Conservation (phyloP, 1,284 basidiomycete genomes). For the Singerocomus inundabilis region DNA sequence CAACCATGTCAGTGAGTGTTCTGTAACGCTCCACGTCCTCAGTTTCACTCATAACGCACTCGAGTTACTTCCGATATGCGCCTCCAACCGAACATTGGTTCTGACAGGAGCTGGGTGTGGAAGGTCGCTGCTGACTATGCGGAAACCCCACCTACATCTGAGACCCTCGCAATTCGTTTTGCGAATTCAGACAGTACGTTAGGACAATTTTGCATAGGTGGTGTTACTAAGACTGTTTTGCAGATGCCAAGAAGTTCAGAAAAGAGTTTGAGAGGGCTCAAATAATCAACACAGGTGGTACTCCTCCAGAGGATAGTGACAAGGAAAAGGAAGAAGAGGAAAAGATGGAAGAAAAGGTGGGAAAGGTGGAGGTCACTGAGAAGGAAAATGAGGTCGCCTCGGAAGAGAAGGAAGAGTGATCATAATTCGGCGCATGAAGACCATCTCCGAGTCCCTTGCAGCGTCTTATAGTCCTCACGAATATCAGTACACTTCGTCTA, state of each 20-base stretch:
- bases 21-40: not conserved
- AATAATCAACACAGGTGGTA: slow-evolving; percentile 55
- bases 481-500: slow-evolving; percentile 8
- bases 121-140: slow-evolving; percentile 96
- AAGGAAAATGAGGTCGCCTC: slow-evolving; percentile 25
- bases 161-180: slow-evolving; percentile 98
- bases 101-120: slow-evolving; percentile 99
- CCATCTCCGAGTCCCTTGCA: slow-evolving; percentile 6
- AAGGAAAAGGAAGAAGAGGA: slow-evolving; percentile 34
- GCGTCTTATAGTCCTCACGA: slow-evolving; percentile 4
- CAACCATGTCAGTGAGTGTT: slow-evolving; percentile 87
- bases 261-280: slow-evolving; percentile 83
- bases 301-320: slow-evolving; percentile 31
- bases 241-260: slow-evolving; percentile 90
- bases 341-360: slow-evolving; percentile 33
- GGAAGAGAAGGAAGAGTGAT: slow-evolving; percentile 31
- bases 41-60: slow-evolving; percentile 4
- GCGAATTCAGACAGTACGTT: slow-evolving; percentile 95
- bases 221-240: slow-evolving; percentile 3
- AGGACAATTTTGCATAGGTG: not conserved
- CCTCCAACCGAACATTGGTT: slow-evolving; percentile 97
- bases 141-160: slow-evolving; percentile 83
- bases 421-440: not conserved
- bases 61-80: slow-evolving; percentile 89
- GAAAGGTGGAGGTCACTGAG: slow-evolving; percentile 29